Evolutionary conservation across 805 yeast species (phyloP).

Genomic region (Blastobotrys chiropterorum): DNA sequence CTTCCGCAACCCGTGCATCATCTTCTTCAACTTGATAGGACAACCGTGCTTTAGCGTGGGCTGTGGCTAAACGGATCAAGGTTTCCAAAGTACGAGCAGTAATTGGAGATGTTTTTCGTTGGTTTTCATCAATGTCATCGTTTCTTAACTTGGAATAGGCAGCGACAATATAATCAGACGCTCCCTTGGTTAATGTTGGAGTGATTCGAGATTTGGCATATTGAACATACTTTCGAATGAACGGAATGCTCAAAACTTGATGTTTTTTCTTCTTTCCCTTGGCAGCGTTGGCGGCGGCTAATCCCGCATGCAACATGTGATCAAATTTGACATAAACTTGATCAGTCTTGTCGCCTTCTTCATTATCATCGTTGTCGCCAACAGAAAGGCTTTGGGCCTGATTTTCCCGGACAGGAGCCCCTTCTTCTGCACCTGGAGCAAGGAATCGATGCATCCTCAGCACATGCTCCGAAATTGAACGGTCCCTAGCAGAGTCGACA

Average conservation of each 20-base stretch:
- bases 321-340: conserved; percentile 77
- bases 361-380: conserved; percentile 53
- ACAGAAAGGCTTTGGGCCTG: conserved; percentile 68
- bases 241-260: conserved; percentile 66
- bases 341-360: conserved; percentile 42
- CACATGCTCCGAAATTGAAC: conserved; percentile 89
- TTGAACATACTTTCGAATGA: conserved; percentile 86
- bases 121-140: conserved; percentile 43
- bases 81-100: conserved; percentile 99
- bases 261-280: conserved; percentile 32
- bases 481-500: conserved; percentile 74
- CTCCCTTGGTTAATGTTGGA: conserved; percentile 72
- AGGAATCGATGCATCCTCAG: conserved; percentile 85
- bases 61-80: conserved; percentile 86
- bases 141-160: conserved; percentile 80
- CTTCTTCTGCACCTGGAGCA: conserved; percentile 84
- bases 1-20: conserved; percentile 85
- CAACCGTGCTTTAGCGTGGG: conserved; percentile 93
- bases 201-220: conserved; percentile 84
- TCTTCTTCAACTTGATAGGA: conserved; percentile 63
- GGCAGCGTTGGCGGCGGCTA: conserved; percentile 35
- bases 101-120: conserved; percentile 64
- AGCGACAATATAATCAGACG: conserved; percentile 73
- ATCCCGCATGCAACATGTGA: conserved; percentile 77
- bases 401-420: conserved; percentile 85